Conservation (phyloP, 1,139 yeast genomes). For the Pneumocystis jirovecii region DNA sequence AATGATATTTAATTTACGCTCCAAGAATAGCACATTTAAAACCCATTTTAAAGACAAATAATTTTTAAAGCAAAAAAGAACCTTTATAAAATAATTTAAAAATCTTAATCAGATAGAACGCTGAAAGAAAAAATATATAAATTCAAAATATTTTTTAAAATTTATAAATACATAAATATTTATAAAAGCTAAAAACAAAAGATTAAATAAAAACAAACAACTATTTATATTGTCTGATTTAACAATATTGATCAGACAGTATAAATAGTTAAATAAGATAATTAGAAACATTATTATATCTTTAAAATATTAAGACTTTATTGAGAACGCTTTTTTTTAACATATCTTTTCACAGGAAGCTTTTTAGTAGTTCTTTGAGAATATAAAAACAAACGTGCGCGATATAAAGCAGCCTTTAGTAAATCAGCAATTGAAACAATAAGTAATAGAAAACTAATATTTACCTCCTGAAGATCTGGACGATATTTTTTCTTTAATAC, state of each 20-base stretch:
- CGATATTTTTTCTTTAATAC: background rate
- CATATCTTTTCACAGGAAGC: constrained; percentile 12
- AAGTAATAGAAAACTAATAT: background rate
- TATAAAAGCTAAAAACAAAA: background rate
- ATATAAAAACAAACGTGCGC: constrained; percentile 13
- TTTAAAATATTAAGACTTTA: background rate
- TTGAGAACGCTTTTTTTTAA: constrained; percentile 9
- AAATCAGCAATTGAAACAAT: background rate
- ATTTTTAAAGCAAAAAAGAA: background rate
- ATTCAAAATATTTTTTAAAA: background rate
- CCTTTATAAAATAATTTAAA: background rate
- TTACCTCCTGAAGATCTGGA: background rate
- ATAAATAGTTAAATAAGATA: background rate
- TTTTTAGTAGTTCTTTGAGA: constrained; percentile 10
- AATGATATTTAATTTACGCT: constrained; percentile 21
- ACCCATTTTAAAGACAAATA: constrained; percentile 14
- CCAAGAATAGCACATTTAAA: constrained; percentile 30
- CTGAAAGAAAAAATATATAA: background rate
- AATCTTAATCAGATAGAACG: background rate
- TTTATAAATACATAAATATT: background rate
- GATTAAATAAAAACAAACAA: background rate
- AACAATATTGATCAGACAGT: background rate
- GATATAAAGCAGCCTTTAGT: constrained; percentile 13
- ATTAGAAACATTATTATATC: background rate
- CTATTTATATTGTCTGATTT: background rate